A percentile compares a stretch with the other conserved stretches of the same genome.
Evolutionary conservation across 1,284 basidiomycete species (phyloP).

Genomic region (Ganoderma resinaceum): DNA sequence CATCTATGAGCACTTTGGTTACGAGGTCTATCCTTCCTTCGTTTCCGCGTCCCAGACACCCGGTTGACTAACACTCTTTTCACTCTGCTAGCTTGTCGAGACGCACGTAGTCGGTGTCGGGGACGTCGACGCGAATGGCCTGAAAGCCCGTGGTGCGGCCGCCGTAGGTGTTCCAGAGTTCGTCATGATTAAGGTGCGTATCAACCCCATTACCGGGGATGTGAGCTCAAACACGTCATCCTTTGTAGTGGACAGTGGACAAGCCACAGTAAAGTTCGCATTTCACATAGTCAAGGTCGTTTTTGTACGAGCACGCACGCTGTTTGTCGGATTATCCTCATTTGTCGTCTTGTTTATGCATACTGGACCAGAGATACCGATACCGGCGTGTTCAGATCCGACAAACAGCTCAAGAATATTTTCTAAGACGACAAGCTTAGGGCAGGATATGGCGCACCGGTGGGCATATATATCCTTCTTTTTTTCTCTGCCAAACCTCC

Average conservation of each 20-base stretch:
- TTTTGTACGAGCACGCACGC: not conserved
- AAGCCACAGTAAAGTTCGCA: too few species aligned
- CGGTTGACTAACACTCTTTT: not conserved
- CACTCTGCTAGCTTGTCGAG: not conserved
- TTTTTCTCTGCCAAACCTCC: too few species aligned
- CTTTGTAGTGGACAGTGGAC: not conserved
- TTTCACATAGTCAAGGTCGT: not conserved
- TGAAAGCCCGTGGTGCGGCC: not conserved
- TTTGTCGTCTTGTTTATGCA: too few species aligned
- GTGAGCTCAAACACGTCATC: not conserved
- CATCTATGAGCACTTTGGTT: slow-evolving; percentile 2
- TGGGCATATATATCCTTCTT: too few species aligned
- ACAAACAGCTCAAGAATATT: too few species aligned
- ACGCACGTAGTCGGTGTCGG: not conserved
- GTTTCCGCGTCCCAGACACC: not conserved
- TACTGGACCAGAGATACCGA: not conserved
- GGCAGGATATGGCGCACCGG: too few species aligned
- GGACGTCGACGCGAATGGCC: not conserved
- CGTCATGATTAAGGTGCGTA: slow-evolving; percentile 2
- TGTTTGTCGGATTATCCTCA: not conserved
- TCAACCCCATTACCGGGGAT: not conserved
- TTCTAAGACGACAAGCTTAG: too few species aligned
- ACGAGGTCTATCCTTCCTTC: not conserved
- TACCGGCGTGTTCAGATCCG: too few species aligned
- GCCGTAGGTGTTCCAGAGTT: not conserved